Evolutionary conservation across 805 yeast species (phyloP), one percentile per base, ranked within the genome.

Genomic region (Yamadazyma olivae): DNA sequence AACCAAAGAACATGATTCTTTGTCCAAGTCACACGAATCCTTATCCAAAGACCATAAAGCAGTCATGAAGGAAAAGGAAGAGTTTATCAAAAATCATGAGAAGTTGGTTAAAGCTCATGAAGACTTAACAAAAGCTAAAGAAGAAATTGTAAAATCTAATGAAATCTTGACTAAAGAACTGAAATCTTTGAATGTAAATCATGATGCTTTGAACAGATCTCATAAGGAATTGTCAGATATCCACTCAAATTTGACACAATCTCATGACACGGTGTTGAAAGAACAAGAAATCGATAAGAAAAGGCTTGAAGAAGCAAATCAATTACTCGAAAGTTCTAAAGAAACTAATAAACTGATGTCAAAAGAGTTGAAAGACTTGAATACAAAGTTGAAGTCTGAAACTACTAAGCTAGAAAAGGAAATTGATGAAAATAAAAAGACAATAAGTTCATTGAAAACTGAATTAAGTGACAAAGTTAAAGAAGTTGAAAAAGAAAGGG

Each of bases 401-500:
- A 38, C 35, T 17, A 17, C 6, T 12, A 33, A 19, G 12, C 27
- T 38, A 12, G 31, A 29, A 12, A 14, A 17, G 8, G 46, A 44
- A 17, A 30, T 61, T 1, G 30, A 47, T 1, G 44, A 50, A 1
- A 41, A 61, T 10, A 61, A 64, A 30, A 36, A 35, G 4, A 63
- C 62, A 19, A 48, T 68, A 3, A 30, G 40, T 9, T 30, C 39
- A 0, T 45, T 70, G 28, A 59, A 61, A 18, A 43, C 51, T 1
- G 63, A 66, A 2, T 43, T 75, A 28, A 59, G 58, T 14, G 44
- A 46, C 14, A 75, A 71, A 41, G 45, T 47, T 1, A 41, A 54
- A 27, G 79, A 71, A 28, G 67, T 77, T 40, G 82, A 77, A 32
- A 62, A 61, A 22, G 82, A 77, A 46, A 57, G 82, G 36, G 59